These are phyloP conservation scores for Hansenula sp. DNA, from an alignment of 1,139 yeast genomes.

Conservation along the genomic window DNA sequence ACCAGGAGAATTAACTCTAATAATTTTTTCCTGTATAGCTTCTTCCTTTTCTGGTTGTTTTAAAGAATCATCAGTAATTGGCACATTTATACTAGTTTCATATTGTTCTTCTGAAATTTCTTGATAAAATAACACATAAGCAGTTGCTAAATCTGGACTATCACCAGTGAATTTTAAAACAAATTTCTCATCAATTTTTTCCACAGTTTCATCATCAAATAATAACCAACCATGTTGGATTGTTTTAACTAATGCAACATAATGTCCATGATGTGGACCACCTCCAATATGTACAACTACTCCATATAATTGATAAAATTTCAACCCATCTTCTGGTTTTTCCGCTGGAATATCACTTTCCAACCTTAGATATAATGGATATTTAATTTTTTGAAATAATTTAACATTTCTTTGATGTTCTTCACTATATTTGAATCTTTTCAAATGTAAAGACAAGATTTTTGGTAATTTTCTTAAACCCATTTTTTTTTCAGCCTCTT, in stretches of 20 bases:
- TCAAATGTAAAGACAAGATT: constrained; percentile 76
- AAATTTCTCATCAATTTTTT: constrained; percentile 76
- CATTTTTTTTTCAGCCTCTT: constrained; percentile 94
- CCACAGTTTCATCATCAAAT: constrained; percentile 95
- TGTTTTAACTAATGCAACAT: constrained; percentile 81
- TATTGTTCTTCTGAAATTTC: constrained; percentile 31
- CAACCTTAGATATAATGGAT: constrained; percentile 70
- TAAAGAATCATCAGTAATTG: not conserved
- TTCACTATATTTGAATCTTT: constrained; percentile 89
- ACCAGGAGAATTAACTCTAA: constrained; percentile 2
- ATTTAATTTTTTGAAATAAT: constrained; percentile 78
- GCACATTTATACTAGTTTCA: not conserved
- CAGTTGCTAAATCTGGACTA: constrained; percentile 85
- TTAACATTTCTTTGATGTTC: constrained; percentile 78
- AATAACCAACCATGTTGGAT: constrained; percentile 81
- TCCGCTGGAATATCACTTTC: constrained; percentile 64
- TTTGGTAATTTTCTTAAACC: constrained; percentile 76
- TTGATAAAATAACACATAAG: constrained; percentile 81
- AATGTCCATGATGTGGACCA: constrained; percentile 97
- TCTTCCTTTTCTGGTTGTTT: not conserved
- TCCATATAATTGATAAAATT: constrained; percentile 76
- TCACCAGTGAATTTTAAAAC: constrained; percentile 89
- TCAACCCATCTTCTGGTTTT: constrained; percentile 27
- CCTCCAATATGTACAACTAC: constrained; percentile 95
- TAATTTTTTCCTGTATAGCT: not conserved